Evolutionary conservation across 805 yeast species (phyloP).

Genomic region (Priceomyces melissophilus): DNA sequence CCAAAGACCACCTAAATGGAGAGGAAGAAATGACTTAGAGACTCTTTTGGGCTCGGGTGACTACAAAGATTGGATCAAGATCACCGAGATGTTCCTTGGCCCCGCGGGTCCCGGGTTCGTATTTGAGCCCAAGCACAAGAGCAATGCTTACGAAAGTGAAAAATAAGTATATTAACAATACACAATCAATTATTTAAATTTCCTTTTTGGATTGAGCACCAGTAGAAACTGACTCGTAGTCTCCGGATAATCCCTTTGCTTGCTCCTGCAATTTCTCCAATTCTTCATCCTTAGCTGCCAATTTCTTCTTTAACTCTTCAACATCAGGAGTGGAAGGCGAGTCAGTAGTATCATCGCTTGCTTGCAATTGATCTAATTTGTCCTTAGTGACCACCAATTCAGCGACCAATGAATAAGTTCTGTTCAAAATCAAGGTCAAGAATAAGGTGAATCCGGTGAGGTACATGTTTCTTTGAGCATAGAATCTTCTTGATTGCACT

Average conservation of each 20-base stretch:
- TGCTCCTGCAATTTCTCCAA: conserved; percentile 69
- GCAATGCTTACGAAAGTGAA: conserved; percentile 60
- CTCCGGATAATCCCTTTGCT: conserved; percentile 60
- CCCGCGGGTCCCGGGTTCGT: conserved; percentile 71
- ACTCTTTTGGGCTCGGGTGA: conserved; percentile 82
- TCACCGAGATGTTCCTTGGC: conserved; percentile 93
- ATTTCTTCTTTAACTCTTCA: conserved; percentile 41
- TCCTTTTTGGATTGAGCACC: conserved; percentile 13
- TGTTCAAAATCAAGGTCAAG: conserved; percentile 75
- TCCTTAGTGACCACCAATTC: conserved; percentile 68
- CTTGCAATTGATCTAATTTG: conserved; percentile 41
- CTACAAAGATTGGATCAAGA: conserved; percentile 92
- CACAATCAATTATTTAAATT: neutral
- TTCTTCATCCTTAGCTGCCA: conserved; percentile 59
- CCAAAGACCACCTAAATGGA: conserved; percentile 92
- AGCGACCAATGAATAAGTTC: conserved; percentile 78
- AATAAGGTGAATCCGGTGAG: conserved; percentile 93
- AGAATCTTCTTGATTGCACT: conserved; percentile 85
- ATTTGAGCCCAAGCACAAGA: conserved; percentile 92
- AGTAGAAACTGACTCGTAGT: conserved; percentile 48
- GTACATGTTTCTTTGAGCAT: conserved; percentile 95
- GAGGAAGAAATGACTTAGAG: conserved; percentile 89
- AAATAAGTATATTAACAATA: conserved; percentile 1
- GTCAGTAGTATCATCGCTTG: conserved; percentile 14
- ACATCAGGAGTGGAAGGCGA: conserved; percentile 39